Base-by-base conservation (phyloP, 306 rosid species). In the Chamaecrista fasciculata region DNA sequence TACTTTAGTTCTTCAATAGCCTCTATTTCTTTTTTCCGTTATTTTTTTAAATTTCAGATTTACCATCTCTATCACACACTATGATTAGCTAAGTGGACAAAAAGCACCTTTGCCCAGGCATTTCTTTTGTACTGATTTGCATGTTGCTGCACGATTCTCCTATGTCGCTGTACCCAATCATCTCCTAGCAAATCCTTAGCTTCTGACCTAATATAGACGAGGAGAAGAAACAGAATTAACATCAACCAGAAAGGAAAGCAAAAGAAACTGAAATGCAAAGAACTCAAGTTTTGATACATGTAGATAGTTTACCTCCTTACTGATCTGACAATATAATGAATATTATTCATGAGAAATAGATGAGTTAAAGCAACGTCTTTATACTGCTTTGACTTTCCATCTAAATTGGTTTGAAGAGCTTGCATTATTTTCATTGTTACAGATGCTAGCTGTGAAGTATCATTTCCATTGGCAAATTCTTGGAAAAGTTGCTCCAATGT, bases 131-230 rank as follows among this genome's bases (percentile, higher is more conserved):
- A 87, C 15, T 26, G 61, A 55, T 55, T 55, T 14, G 61, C 61
- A 4, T 55, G 61, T 20, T 63, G 92, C 78, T 84, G 92, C 75
- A 87, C 92, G 28, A 81, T 76, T 53, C 92, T 82, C 65, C 92
- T 79, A 73, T 87, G 89, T 40, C 87, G 77, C 62, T 87, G 92
- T 70, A 87, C 92, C 92, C 92, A 87, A 55, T 87, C 92, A 71
- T 87, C 92, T 64, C 92, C 92, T 33, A 87, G 81, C 74, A 84
- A 78, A 80, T 87, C 92, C 77, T 87, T 87, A 62, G 92, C 92
- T 78, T 87, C 92, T 44, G 92, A 87, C 74, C 92, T 87, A 59
- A 80, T 73, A 56, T 57, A 36, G 44, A 29, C 5, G 50, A 34
- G 43, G 24, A 42, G 15, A 4, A 26, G 10, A 8, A 42, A 4